Base-by-base conservation (phyloP, 495 filamentous ascomycete species). In the Xylaria curta region DNA sequence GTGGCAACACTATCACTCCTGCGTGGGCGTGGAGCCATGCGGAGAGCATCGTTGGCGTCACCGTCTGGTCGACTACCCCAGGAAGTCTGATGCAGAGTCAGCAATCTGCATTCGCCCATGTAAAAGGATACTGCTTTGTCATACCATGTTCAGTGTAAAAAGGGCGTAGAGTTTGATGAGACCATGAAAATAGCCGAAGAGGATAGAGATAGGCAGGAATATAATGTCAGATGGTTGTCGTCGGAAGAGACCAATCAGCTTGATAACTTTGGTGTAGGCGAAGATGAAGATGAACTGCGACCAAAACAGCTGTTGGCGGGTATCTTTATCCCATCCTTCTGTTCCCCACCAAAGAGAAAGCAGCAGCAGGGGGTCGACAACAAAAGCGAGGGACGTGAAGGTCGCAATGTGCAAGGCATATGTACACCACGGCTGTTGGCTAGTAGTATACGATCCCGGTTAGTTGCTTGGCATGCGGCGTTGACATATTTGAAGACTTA, bases 41-140 rank as follows among this genome's bases (percentile, higher is more conserved):
- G 85, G 62, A 84, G 78, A 33, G 80, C 84, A 76, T 90, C 87
- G 82, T 91, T 87, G 59, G 85, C 81, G 75, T 92, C 90, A 64
- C 89, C 90, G 67, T 91, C 89, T 51, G 87, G 87, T 69, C 90
- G 86, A 72, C 88, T 91, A 62, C 90, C 90, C 90, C 90, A 92
- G 6, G 90, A 90, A 36, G 90, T 92, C 89, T 90, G 69, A 56
- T 51, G 38, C 13, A 26, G 72, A 51, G 69, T 82, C 36, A 81
- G 80, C 69, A 71, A 36, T 51, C 26, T 63, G 44, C 44, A 51
- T 28, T 38, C 1, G 44, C 54, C 42, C 12, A 42, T 12, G 21
- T 12, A 21, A 21, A 53, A 42, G 21, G 19, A 31, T 1, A 21
- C 24, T 17, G 33, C 12, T 63, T 21, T 54, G 24, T 42, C 75